Base-by-base conservation (phyloP, 257 asterid species). In the Nicotiana sylvestris region DNA sequence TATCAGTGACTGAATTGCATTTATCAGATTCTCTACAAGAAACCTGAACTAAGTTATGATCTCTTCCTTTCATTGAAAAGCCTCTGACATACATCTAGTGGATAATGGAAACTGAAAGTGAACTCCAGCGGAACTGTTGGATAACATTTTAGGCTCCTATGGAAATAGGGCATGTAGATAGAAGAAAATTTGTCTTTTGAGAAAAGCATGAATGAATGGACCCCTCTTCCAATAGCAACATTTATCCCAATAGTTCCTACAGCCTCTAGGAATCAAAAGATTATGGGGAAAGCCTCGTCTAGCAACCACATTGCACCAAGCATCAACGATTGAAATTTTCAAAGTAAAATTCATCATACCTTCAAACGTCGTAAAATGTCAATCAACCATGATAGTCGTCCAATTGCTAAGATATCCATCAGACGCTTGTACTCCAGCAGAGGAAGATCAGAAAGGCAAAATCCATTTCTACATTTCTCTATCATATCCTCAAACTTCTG, bases 361-460 rank as follows among this genome's bases (percentile, higher is more conserved):
- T 94, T 94, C 84, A 96, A 82, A 66, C 98, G 98, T 32, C 85
- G 92, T 78, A 96, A 83, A 76, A 92, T 89, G 84, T 91, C 92
- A 86, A 96, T 86, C 83, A 96, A 93, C 87, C 89, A 76, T 55
- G 99, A 96, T 57, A 94, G 85, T 32, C 96, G 90, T 51, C 90
- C 96, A 83, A 89, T 92, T 53, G 98, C 98, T 81, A 88, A 88
- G 81, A 94, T 93, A 88, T 93, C 96, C 92, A 91, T 86, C 69
- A 96, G 85, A 86, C 70, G 66, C 77, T 86, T 93, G 88, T 83
- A 91, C 87, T 96, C 95, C 87, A 87, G 89, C 83, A 39, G 53
- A 78, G 91, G 91, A 84, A 96, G 97, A 96, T 91, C 96, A 82
- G 90, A 85, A 86, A 94, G 96, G 84, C 82, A 84, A 88, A 94